phyloP scores from a whole-genome alignment of 495 filamentous ascomycete genomes.

The Echria macrotheca region DNA sequence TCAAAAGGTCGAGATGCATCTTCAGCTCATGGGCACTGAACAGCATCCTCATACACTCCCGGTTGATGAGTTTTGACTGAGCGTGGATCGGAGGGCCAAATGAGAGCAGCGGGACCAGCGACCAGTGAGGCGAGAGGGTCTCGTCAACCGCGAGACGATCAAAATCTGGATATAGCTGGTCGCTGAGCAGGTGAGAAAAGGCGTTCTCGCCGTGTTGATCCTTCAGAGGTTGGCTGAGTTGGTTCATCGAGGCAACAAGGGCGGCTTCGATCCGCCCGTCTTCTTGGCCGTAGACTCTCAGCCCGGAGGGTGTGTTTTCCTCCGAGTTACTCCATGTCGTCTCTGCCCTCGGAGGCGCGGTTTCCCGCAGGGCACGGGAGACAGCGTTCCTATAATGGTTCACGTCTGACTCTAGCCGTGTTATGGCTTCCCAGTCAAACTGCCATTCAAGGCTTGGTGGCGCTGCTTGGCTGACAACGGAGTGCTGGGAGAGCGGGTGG shows the following conservation, averaged over 20 bases:
- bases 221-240: constrained; percentile 33
- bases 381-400: constrained; percentile 57
- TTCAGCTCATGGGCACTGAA: constrained; percentile 69
- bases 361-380: constrained; percentile 31
- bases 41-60: constrained; percentile 69
- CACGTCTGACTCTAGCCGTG: constrained; percentile 54
- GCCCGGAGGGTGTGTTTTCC: constrained; percentile 8
- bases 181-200: constrained; percentile 27
- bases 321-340: neutral
- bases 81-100: constrained; percentile 66
- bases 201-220: constrained; percentile 21
- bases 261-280: constrained; percentile 43
- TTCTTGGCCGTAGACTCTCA: constrained; percentile 45
- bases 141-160: constrained; percentile 1
- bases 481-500: constrained; percentile 61
- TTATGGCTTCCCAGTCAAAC: constrained; percentile 71
- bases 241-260: constrained; percentile 46
- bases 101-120: constrained; percentile 65
- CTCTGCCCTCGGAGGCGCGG: neutral
- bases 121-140: constrained; percentile 62
- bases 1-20: constrained; percentile 72
- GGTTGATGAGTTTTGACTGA: constrained; percentile 72
- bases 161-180: constrained; percentile 22
- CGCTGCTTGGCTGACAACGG: constrained; percentile 37
- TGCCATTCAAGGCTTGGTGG: constrained; percentile 63